These are phyloP conservation scores for Ophidiomyces ophidiicola DNA, from an alignment of 2,329 filamentous ascomycete species.

Conservation along the genomic window DNA sequence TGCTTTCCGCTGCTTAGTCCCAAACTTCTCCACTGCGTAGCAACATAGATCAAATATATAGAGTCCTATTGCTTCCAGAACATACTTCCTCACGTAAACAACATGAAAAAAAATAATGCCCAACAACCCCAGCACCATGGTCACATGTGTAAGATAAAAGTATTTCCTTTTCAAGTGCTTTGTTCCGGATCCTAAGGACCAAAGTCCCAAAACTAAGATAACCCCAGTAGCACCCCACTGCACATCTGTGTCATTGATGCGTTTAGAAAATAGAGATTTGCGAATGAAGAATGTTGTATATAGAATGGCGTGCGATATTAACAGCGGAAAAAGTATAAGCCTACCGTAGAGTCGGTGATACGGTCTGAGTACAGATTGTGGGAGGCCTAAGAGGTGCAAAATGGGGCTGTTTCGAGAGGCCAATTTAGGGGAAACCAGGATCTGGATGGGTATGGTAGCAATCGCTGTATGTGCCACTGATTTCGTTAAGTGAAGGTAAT, in stretches of 20 bases:
- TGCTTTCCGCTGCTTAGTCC: background rate
- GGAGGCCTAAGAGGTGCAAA: conserved; percentile 42
- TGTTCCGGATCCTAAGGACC: conserved; percentile 31
- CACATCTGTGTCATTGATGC: conserved; percentile 46
- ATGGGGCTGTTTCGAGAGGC: conserved; percentile 28
- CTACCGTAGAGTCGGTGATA: conserved; percentile 48
- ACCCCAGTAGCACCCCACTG: conserved; percentile 43
- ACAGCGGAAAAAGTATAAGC: conserved; percentile 39
- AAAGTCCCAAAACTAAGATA: conserved; percentile 38
- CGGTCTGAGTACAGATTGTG: conserved; percentile 45
- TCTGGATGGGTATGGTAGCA: conserved; percentile 49
- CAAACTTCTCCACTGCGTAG: conserved; percentile 18
- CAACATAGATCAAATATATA: conserved; percentile 33
- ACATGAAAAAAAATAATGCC: conserved; percentile 45
- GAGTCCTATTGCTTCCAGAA: conserved; percentile 39
- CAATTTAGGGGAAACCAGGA: conserved; percentile 38
- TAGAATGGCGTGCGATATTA: conserved; percentile 41
- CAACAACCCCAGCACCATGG: conserved; percentile 39
- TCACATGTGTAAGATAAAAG: conserved; percentile 47
- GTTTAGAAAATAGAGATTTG: conserved; percentile 39
- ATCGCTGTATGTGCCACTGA: conserved; percentile 47
- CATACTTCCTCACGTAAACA: conserved; percentile 41
- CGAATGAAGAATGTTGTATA: conserved; percentile 48
- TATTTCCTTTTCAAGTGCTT: conserved; percentile 34
- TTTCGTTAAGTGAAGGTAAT: conserved; percentile 53